These are phyloP conservation scores for Breynia disticha DNA, from an alignment of 441 rosid species.

Conservation along the genomic window DNA sequence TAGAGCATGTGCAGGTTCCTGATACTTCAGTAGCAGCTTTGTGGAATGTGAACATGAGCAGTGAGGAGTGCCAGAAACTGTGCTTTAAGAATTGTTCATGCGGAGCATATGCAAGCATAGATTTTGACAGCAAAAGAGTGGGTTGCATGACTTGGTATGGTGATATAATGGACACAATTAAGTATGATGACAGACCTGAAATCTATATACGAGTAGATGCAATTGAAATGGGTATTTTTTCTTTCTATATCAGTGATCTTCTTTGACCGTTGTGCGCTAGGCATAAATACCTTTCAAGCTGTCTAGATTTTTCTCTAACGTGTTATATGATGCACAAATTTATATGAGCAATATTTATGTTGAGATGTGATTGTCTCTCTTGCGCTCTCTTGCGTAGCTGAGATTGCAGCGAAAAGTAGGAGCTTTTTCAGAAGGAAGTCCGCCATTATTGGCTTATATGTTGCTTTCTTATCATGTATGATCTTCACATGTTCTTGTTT, in stretches of 20 bases:
- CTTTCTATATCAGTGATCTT: background rate
- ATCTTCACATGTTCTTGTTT: background rate
- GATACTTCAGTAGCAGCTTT: slow-evolving; percentile 13
- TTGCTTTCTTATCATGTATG: slow-evolving; percentile 1
- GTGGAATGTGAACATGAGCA: slow-evolving; percentile 8
- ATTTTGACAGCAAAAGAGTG: background rate
- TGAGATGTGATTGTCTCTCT: background rate
- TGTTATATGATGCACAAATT: background rate
- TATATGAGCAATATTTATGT: background rate
- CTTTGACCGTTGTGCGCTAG: background rate
- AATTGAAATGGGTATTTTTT: slow-evolving; percentile 10
- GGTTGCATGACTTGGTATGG: slow-evolving; percentile 21
- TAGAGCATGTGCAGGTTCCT: slow-evolving; percentile 14
- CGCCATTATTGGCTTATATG: slow-evolving; percentile 7
- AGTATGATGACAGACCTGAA: slow-evolving; percentile 1
- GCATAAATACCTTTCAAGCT: background rate
- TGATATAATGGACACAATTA: slow-evolving; percentile 11
- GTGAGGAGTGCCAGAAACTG: slow-evolving; percentile 8
- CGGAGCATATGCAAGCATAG: slow-evolving; percentile 5
- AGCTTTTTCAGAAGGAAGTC: slow-evolving; percentile 7
- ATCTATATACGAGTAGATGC: slow-evolving; percentile 19
- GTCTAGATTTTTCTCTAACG: background rate
- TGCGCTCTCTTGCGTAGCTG: slow-evolving; percentile 10
- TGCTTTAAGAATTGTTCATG: slow-evolving; percentile 23
- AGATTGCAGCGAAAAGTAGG: background rate